A percentile compares a stretch with the other conserved stretches of the same genome.
phyloP scores from a whole-genome alignment of 2,329 filamentous ascomycete genomes.

The Bimuria novae-zelandiae region DNA sequence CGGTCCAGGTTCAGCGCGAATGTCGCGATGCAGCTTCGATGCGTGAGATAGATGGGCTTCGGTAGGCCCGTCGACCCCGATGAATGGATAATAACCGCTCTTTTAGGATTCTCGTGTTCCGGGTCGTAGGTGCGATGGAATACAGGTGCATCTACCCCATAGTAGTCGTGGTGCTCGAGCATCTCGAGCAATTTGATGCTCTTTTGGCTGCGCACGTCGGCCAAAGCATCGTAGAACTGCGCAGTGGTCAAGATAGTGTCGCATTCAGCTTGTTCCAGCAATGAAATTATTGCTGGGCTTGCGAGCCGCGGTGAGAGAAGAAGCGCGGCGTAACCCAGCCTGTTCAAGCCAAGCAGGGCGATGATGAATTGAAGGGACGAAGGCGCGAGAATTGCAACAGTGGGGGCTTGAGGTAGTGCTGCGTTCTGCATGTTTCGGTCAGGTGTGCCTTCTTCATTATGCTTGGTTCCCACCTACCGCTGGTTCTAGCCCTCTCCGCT shows the following conservation, averaged over 20 bases:
- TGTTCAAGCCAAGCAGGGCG: constrained; percentile 58
- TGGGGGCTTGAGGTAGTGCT: constrained; percentile 22
- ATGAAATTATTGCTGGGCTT: constrained; percentile 54
- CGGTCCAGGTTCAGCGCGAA: constrained; percentile 25
- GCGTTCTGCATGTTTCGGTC: constrained; percentile 19
- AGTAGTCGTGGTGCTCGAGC: constrained; percentile 30
- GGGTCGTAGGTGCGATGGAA: constrained; percentile 27
- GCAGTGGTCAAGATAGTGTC: constrained; percentile 28
- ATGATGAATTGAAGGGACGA: constrained; percentile 62
- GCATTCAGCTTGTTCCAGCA: constrained; percentile 39
- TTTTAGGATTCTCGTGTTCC: constrained; percentile 43
- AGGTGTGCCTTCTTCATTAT: neutral
- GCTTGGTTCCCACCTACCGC: constrained; percentile 18
- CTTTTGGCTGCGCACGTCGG: constrained; percentile 36
- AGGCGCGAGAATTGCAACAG: constrained; percentile 56
- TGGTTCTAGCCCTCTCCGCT: constrained; percentile 24
- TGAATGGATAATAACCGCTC: constrained; percentile 50
- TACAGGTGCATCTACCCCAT: constrained; percentile 19
- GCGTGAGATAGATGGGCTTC: constrained; percentile 65
- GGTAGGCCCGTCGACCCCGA: constrained; percentile 65
- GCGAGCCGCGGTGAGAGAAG: constrained; percentile 61
- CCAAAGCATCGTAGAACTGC: constrained; percentile 23
- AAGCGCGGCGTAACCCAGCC: constrained; percentile 60
- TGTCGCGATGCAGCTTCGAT: constrained; percentile 44
- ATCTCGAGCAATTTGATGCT: constrained; percentile 24